A percentile compares a stretch with the other conserved stretches of the same genome.
These are phyloP conservation scores for Adansonia digitata DNA, from an alignment of 345 rosid species.

Conservation along the genomic window DNA sequence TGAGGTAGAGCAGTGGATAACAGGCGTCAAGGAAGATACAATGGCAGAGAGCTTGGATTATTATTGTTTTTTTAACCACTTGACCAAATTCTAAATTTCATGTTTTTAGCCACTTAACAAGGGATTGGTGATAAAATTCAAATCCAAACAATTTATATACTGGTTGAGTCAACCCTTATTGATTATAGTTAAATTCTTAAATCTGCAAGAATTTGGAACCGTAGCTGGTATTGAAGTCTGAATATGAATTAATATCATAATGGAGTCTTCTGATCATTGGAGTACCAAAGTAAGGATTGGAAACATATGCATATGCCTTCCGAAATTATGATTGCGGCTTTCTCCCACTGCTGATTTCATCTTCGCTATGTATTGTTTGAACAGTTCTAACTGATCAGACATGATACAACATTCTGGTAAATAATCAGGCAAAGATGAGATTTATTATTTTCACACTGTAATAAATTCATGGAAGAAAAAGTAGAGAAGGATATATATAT, in stretches of 20 bases:
- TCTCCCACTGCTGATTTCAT: constrained; percentile 18
- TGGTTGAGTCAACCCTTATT: no score
- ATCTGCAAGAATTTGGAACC: constrained; percentile 36
- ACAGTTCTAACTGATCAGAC: constrained; percentile 36
- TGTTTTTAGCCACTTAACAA: no score
- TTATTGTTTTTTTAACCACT: no score
- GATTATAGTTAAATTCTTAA: no score
- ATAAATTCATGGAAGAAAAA: no score
- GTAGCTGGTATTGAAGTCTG: constrained; percentile 28
- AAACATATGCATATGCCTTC: constrained; percentile 5
- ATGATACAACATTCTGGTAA: constrained; percentile 44
- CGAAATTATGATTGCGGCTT: background rate
- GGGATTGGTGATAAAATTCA: no score
- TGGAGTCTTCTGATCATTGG: constrained; percentile 22
- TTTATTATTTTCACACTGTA: no score
- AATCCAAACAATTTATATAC: no score
- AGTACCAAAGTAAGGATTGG: constrained; percentile 25
- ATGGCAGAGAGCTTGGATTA: constrained; percentile 19
- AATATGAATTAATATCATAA: constrained; percentile 30
- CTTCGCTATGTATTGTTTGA: constrained; percentile 27
- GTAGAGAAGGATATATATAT: no score
- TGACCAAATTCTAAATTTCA: no score
- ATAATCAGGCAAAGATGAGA: background rate
- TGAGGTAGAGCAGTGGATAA: constrained; percentile 12
- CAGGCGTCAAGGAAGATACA: constrained; percentile 35